Base-by-base conservation (phyloP, 129 eudicot species). In the Solidago caesia region DNA sequence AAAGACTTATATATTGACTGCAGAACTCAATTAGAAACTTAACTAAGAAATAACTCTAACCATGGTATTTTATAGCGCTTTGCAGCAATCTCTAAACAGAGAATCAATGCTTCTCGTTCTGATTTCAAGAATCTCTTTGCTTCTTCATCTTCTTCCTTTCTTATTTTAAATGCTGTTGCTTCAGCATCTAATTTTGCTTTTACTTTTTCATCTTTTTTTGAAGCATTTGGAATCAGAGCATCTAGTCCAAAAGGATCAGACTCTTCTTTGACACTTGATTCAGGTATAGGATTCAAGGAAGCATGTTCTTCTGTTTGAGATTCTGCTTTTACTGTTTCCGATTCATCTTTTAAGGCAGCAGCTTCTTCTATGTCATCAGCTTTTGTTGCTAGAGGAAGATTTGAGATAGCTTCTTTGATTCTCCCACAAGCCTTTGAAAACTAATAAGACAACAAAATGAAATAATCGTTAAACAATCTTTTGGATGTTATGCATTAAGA, bases 311-410 rank as follows among this genome's bases (percentile, higher is more conserved):
- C 70, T 68, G 56, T 42, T 64, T 66, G 73, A 76, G 21, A 49
- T 49, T 84, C 81, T 72, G 72, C 62, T 73, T 52, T 78, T 79
- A 45, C 74, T 5, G 13, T 60, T 51, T 78, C 85, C n/a, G 81
- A 27, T 71, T 81, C 89, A 9, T 85, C 96, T 78, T 76, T 81
- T 57, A 94, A 78, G 46, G 91, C 85, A 64, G 82, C 91, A 70
- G 97, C 96, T 82, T 94, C 99, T 83, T 94, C 96, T 12, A 79
- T 71, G 79, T 94, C 99, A 46, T 94, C 97, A n/a, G 88, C 88
- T 16, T 80, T 68, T 33, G 93, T 87, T 72, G 97, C 99, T 71
- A 85, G 69, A 5, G 99, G 99, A 81, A 94, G 96, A 77, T 76
- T 80, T 61, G 83, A 83, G 68, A 94, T 88, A 47, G 88, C 75